Percentiles rank a stretch among this genome's conserved stretches.
Conservation (phyloP, 148 eudicot species). For the Persicaria maculosa region DNA sequence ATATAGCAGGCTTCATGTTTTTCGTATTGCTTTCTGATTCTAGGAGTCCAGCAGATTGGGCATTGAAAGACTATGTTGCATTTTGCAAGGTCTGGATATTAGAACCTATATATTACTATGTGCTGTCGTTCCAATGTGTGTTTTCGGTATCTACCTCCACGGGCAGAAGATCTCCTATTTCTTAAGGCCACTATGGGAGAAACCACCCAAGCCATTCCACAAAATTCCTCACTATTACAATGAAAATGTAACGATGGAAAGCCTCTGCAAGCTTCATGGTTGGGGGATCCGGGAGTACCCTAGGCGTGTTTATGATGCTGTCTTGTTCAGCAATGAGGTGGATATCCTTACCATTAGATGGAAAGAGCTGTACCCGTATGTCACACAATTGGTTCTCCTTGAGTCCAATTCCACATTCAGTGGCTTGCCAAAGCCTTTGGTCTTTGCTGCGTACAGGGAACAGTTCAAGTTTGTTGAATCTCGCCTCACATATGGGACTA, state of each 20-base stretch:
- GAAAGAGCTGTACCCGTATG: constrained; percentile 38
- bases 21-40: constrained; percentile 4
- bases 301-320: constrained; percentile 44
- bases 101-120: constrained; percentile 27
- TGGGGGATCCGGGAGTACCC: constrained; percentile 44
- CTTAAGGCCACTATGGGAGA: constrained; percentile 41
- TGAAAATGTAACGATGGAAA: constrained; percentile 38
- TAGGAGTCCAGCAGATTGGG: constrained; percentile 27
- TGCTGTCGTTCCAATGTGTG: constrained; percentile 26
- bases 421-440: constrained; percentile 35
- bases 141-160: constrained; percentile 28
- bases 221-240: constrained; percentile 42
- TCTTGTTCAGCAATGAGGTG: constrained; percentile 38
- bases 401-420: constrained; percentile 46
- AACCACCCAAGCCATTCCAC: constrained; percentile 38
- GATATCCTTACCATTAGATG: constrained; percentile 38
- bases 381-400: constrained; percentile 37
- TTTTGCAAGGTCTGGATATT: constrained; percentile 30
- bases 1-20: background rate
- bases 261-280: constrained; percentile 36
- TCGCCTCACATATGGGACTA: constrained; percentile 33
- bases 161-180: constrained; percentile 41
- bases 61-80: constrained; percentile 31
- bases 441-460: constrained; percentile 22
- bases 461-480: constrained; percentile 34